Evolutionary conservation across 1,139 yeast genomes (phyloP).

Genomic region (Pichia sp.): DNA sequence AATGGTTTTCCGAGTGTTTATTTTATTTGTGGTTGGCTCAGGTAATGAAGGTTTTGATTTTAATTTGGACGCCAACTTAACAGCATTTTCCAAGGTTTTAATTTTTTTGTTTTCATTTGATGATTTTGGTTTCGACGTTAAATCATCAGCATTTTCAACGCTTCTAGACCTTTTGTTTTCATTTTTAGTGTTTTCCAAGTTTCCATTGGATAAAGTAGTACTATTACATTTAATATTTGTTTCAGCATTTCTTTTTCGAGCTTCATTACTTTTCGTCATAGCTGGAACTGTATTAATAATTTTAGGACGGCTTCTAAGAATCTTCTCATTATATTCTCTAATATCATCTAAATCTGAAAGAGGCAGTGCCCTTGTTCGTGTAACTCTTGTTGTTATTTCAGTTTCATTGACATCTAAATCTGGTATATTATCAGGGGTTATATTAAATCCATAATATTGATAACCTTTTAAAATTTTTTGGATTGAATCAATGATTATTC

Average conservation of each 20-base stretch:
- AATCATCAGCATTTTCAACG: no score
- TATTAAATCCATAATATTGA: conserved; percentile 20
- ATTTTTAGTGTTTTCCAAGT: no score
- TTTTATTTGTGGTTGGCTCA: no score
- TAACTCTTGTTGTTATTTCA: background rate
- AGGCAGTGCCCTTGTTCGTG: conserved; percentile 10
- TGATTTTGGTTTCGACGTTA: no score
- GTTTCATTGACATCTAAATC: background rate
- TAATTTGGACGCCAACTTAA: background rate
- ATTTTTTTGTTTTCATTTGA: no score
- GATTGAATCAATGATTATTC: conserved; percentile 16
- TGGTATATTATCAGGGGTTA: conserved; percentile 6
- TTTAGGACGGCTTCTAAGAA: conserved; percentile 15
- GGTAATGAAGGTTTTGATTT: background rate
- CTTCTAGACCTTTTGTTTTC: no score
- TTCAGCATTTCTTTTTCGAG: background rate
- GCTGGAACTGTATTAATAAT: conserved; percentile 12
- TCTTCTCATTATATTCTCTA: conserved; percentile 12
- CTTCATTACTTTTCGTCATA: background rate
- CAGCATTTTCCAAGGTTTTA: no score
- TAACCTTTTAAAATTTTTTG: conserved; percentile 20
- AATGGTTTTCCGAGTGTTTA: background rate
- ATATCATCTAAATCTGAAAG: conserved; percentile 8
- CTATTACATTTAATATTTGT: background rate
- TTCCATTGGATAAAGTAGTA: no score